A percentile compares a stretch with the other conserved stretches of the same genome.
Conservation (phyloP, 2,329 filamentous ascomycete genomes). For the Fusarium camptoceras region DNA sequence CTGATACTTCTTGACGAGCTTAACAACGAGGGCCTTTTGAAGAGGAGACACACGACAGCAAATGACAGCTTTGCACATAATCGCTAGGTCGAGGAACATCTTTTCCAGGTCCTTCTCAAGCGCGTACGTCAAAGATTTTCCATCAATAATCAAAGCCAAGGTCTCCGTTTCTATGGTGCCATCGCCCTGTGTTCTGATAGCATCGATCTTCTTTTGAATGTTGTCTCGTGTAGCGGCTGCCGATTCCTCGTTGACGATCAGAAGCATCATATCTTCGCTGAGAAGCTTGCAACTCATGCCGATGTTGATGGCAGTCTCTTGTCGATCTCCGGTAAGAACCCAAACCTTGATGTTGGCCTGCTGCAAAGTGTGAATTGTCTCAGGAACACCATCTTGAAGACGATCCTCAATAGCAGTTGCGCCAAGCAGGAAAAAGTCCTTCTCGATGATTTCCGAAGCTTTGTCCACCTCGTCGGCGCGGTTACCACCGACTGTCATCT, state of each 20-base stretch:
- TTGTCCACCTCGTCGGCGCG: constrained; percentile 96
- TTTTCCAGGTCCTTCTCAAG: constrained; percentile 95
- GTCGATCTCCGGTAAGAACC: constrained; percentile 96
- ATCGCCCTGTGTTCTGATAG: constrained; percentile 84
- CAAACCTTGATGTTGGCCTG: constrained; percentile 98
- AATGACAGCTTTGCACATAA: constrained; percentile 98
- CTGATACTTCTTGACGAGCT: constrained; percentile 93
- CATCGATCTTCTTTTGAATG: constrained; percentile 91
- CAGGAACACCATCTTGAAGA: constrained; percentile 95
- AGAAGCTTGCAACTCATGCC: constrained; percentile 99
- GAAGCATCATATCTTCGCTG: constrained; percentile 97
- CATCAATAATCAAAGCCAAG: constrained; percentile 93
- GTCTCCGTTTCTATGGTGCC: constrained; percentile 84
- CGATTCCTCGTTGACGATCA: constrained; percentile 94
- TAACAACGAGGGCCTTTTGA: constrained; percentile 97
- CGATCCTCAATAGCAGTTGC: constrained; percentile 98
- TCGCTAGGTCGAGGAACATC: constrained; percentile 89
- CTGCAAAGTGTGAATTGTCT: constrained; percentile 97
- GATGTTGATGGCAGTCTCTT: constrained; percentile 99
- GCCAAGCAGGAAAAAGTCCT: constrained; percentile 88
- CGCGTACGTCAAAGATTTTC: constrained; percentile 92
- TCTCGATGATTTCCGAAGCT: constrained; percentile 94
- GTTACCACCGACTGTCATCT: constrained; percentile 91
- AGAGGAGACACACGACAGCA: constrained; percentile 97
- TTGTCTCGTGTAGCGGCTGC: constrained; percentile 85